phyloP scores from a whole-genome alignment of 2,329 filamentous ascomycete species.

The Pseudocercospora fijiensis region DNA sequence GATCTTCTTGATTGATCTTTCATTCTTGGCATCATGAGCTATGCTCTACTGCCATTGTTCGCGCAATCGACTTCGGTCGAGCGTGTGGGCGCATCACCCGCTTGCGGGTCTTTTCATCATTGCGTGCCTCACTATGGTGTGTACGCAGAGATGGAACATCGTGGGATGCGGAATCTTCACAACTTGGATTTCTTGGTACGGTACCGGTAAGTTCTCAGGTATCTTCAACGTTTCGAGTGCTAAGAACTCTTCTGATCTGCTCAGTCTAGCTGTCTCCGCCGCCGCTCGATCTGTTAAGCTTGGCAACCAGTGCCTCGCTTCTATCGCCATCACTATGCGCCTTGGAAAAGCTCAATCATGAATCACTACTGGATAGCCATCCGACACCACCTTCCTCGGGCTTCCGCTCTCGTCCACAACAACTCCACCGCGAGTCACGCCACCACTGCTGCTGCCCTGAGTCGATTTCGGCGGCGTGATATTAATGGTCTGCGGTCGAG shows the following conservation, averaged over 20 bases:
- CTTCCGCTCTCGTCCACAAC: background rate
- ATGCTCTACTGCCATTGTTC: background rate
- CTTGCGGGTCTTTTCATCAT: constrained; percentile 10
- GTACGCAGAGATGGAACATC: background rate
- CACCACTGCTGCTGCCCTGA: background rate
- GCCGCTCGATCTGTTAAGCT: background rate
- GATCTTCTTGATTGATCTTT: background rate
- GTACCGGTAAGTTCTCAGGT: background rate
- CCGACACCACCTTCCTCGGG: background rate
- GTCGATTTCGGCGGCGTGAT: background rate
- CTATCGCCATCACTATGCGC: background rate
- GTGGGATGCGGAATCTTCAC: background rate
- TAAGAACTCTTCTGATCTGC: background rate
- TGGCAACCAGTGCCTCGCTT: background rate
- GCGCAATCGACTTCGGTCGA: background rate
- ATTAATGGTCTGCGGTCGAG: background rate
- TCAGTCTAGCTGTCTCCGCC: no score
- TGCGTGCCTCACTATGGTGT: background rate
- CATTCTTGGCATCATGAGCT: background rate
- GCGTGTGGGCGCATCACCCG: background rate
- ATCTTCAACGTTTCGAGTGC: background rate
- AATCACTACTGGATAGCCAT: background rate
- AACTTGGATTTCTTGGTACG: background rate
- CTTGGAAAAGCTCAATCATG: background rate
- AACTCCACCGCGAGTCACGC: background rate